phyloP scores from a whole-genome alignment of 2,329 filamentous ascomycete genomes.

The Aureobasidium leucospermi region DNA sequence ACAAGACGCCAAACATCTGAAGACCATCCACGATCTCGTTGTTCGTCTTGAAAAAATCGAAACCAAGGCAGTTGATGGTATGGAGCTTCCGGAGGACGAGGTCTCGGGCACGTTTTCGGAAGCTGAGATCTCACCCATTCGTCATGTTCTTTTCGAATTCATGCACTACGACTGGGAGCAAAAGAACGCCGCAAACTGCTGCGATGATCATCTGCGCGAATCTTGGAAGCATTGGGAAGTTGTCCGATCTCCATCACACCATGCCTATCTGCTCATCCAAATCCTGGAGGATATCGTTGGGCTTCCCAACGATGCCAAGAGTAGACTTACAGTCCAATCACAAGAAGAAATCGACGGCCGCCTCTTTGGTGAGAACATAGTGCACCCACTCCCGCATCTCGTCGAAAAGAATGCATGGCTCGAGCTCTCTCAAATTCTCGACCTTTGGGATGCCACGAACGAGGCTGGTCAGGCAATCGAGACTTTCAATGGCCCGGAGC shows the following conservation, averaged over 20 bases:
- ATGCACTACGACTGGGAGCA: neutral
- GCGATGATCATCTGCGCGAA: neutral
- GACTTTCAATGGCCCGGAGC: too few species aligned
- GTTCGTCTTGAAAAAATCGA: neutral
- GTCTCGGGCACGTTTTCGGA: neutral
- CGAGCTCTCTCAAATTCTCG: too few species aligned
- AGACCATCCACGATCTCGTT: neutral
- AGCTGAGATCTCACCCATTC: neutral
- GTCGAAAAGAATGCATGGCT: too few species aligned
- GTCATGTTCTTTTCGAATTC: neutral
- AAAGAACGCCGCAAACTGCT: neutral
- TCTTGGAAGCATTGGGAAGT: neutral
- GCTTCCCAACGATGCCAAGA: too few species aligned
- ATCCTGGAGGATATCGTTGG: neutral
- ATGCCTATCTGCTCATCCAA: neutral
- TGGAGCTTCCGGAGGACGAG: neutral
- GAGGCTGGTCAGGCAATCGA: too few species aligned
- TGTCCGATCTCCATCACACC: neutral
- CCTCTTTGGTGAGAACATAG: too few species aligned
- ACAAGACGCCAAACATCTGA: neutral
- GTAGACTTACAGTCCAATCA: too few species aligned
- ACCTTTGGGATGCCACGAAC: too few species aligned
- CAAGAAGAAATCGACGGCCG: too few species aligned
- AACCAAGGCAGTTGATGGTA: too few species aligned
- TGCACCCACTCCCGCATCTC: neutral